Evolutionary conservation across 768 basidiomycete species (phyloP).

Genomic region (Neoboletus brunneissimus): DNA sequence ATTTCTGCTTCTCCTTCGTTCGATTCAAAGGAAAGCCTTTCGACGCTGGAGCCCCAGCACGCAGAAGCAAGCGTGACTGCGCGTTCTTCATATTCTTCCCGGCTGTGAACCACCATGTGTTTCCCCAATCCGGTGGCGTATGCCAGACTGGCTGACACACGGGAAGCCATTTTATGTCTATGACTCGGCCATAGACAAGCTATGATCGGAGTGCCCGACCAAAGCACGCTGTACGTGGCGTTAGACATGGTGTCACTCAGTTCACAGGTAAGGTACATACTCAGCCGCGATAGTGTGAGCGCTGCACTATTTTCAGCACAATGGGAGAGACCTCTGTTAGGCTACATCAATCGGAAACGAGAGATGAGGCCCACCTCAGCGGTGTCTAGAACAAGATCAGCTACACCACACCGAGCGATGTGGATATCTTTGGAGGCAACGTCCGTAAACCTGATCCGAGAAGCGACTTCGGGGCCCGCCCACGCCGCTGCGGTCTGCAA

Average conservation of each 20-base stretch:
- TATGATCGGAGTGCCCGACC: constrained; percentile 50
- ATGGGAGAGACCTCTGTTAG: not conserved
- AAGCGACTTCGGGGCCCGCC: constrained; percentile 46
- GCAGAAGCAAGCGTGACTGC: constrained; percentile 40
- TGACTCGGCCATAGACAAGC: constrained; percentile 46
- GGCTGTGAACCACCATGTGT: constrained; percentile 43
- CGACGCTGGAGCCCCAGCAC: constrained; percentile 18
- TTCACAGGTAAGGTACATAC: constrained; percentile 27
- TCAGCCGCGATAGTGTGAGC: constrained; percentile 52
- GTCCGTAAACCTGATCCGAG: constrained; percentile 47
- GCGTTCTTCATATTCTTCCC: constrained; percentile 45
- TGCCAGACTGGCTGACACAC: constrained; percentile 48
- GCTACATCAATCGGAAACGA: not conserved
- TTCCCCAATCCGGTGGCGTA: constrained; percentile 47
- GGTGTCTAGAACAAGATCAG: constrained; percentile 52
- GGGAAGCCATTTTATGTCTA: constrained; percentile 47
- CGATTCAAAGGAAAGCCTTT: constrained; percentile 1
- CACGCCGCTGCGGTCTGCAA: constrained; percentile 40
- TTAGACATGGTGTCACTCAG: constrained; percentile 1
- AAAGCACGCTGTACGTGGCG: constrained; percentile 39
- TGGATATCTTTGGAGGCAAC: constrained; percentile 46
- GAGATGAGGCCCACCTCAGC: constrained; percentile 38
- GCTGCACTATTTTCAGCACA: constrained; percentile 38
- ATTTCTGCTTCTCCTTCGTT: not conserved
- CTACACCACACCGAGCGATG: constrained; percentile 44